phyloP scores from a whole-genome alignment of 495 filamentous ascomycete genomes.

The Xylaria grammica region DNA sequence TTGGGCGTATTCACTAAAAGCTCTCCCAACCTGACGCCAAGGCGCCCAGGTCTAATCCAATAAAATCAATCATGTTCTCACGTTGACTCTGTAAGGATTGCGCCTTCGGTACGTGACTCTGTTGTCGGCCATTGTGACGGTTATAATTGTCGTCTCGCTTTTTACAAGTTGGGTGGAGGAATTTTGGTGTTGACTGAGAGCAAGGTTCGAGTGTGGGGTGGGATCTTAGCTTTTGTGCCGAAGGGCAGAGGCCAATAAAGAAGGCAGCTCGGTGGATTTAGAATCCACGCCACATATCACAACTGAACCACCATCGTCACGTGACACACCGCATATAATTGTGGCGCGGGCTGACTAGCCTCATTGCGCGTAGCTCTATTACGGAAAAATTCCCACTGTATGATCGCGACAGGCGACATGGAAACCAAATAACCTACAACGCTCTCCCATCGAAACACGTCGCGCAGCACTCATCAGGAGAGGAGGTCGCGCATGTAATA shows the following conservation, averaged over 20 bases:
- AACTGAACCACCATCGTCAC: conserved; percentile 6
- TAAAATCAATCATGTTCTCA: too few relatives aligned
- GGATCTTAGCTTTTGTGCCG: conserved; percentile 36
- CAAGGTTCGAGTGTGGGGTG: conserved; percentile 36
- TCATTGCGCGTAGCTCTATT: conserved; percentile 9
- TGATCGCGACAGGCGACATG: conserved; percentile 23
- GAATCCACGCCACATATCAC: conserved; percentile 25
- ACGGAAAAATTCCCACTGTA: conserved; percentile 26
- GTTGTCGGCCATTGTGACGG: conserved; percentile 65
- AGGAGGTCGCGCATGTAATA: conserved; percentile 11
- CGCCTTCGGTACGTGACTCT: conserved; percentile 76
- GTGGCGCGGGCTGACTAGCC: conserved; percentile 14
- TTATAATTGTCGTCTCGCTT: conserved; percentile 55
- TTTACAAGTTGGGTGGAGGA: conserved; percentile 48
- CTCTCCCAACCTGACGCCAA: too few relatives aligned
- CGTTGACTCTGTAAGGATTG: conserved; percentile 76
- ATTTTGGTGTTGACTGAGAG: conserved; percentile 46
- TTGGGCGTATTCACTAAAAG: background rate
- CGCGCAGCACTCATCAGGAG: conserved; percentile 17
- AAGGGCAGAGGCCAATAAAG: conserved; percentile 23
- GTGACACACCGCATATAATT: conserved; percentile 6
- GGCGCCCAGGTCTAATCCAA: too few relatives aligned
- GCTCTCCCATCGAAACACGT: conserved; percentile 13
- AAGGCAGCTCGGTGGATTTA: background rate
- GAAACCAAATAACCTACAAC: conserved; percentile 7